These are phyloP conservation scores for Sporisorium scitamineum DNA, from an alignment of 1,284 basidiomycete species.

Conservation along the genomic window DNA sequence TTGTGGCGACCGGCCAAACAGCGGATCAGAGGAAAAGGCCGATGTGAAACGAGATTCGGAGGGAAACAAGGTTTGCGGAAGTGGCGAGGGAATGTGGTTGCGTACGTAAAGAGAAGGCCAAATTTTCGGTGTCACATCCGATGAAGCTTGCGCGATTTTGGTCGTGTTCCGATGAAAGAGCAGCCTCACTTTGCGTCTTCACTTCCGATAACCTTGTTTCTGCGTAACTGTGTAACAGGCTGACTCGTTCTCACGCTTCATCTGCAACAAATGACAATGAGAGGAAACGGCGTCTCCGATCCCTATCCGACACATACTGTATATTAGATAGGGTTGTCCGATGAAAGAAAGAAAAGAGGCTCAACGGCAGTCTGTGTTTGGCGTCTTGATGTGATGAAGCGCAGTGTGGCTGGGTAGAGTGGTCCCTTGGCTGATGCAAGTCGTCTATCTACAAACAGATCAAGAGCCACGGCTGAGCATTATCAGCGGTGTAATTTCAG, in stretches of 20 bases:
- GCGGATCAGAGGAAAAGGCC: too few relatives aligned
- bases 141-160: neutral
- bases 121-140: neutral
- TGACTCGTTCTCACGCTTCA: neutral
- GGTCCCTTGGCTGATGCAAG: neutral
- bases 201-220: neutral
- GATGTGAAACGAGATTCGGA: neutral
- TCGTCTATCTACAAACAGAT: neutral
- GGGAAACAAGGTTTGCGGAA: neutral
- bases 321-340: neutral
- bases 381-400: too few relatives aligned
- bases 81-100: too few relatives aligned
- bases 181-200: neutral
- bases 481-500: neutral
- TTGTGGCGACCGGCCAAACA: neutral
- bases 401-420: too few relatives aligned
- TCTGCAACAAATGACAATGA: neutral
- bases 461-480: too few relatives aligned
- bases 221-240: too few relatives aligned
- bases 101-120: neutral
- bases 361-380: neutral
- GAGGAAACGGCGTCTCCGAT: neutral
- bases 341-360: neutral
- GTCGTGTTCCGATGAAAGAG: neutral
- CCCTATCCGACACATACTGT: neutral